These are phyloP conservation scores for Phialophora chinensis DNA, from an alignment of 2,329 filamentous ascomycete genomes.

Conservation along the genomic window DNA sequence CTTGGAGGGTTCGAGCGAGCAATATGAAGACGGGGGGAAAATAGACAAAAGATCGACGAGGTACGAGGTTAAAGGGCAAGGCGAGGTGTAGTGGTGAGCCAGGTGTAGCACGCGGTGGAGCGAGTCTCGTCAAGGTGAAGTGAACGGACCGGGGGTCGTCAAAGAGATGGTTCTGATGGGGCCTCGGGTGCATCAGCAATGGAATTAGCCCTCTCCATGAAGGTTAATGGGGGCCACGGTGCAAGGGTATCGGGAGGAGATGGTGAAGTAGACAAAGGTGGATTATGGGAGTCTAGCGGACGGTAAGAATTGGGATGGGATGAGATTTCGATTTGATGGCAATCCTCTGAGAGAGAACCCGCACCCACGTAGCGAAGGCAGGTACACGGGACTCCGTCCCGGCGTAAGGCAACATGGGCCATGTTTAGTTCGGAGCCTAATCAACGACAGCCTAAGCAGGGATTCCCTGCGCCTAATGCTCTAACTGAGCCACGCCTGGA, in stretches of 20 bases:
- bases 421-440: slow-evolving; percentile 28
- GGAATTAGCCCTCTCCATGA: slow-evolving; percentile 17
- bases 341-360: not conserved
- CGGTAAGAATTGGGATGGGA: slow-evolving; percentile 16
- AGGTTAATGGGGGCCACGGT: slow-evolving; percentile 28
- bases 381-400: slow-evolving; percentile 9
- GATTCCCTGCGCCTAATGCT: slow-evolving; percentile 13
- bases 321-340: slow-evolving; percentile 19
- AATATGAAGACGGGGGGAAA: slow-evolving; percentile 22
- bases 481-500: slow-evolving; percentile 27
- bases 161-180: slow-evolving; percentile 18
- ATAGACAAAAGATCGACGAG: slow-evolving; percentile 29
- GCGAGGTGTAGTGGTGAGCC: slow-evolving; percentile 17
- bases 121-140: slow-evolving; percentile 21
- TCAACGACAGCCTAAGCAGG: slow-evolving; percentile 17
- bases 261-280: slow-evolving; percentile 29
- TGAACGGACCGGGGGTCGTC: slow-evolving; percentile 17
- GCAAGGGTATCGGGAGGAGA: slow-evolving; percentile 12
- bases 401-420: slow-evolving; percentile 13
- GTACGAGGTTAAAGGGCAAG: slow-evolving; percentile 17
- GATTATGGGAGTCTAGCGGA: slow-evolving; percentile 6
- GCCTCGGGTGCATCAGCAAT: slow-evolving; percentile 21
- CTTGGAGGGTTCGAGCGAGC: slow-evolving; percentile 9
- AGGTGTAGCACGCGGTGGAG: slow-evolving; percentile 21
- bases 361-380: slow-evolving; percentile 2